These are phyloP conservation scores for Neurospora crassa DNA, from an alignment of 2,329 filamentous ascomycete genomes.

Conservation along the genomic window DNA sequence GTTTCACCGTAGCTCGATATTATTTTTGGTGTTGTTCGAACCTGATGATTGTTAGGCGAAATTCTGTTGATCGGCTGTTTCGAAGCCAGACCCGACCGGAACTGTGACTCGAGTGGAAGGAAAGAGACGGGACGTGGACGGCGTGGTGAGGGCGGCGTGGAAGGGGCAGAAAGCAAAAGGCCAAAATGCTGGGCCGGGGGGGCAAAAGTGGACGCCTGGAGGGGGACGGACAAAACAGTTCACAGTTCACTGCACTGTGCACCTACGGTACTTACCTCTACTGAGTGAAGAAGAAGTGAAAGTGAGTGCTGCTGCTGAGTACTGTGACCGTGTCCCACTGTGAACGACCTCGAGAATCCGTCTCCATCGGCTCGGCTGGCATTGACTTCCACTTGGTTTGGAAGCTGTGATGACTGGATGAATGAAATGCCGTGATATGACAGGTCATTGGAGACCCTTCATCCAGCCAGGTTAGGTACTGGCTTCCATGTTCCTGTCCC, in stretches of 20 bases:
- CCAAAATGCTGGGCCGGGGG: neutral
- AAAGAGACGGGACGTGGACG: neutral
- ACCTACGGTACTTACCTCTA: no score
- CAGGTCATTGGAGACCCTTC: neutral
- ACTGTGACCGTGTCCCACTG: neutral
- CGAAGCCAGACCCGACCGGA: neutral
- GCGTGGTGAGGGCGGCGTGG: neutral
- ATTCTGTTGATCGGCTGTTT: neutral
- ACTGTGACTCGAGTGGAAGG: neutral
- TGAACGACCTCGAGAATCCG: neutral
- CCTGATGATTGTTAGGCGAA: neutral
- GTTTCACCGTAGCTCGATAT: neutral
- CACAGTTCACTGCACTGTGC: neutral
- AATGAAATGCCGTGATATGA: neutral
- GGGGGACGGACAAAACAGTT: neutral
- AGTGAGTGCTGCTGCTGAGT: neutral
- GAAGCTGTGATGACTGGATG: neutral
- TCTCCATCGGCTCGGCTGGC: no score
- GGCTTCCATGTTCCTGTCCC: neutral
- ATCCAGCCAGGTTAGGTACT: neutral
- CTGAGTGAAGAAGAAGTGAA: neutral
- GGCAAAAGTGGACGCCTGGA: neutral
- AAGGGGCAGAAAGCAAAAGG: neutral
- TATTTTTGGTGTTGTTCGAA: neutral
- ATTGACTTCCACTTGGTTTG: no score